A percentile compares a stretch with the other conserved stretches of the same genome.
These are phyloP conservation scores for Styphnolobium japonicum DNA, from an alignment of 306 rosid species.

Conservation along the genomic window DNA sequence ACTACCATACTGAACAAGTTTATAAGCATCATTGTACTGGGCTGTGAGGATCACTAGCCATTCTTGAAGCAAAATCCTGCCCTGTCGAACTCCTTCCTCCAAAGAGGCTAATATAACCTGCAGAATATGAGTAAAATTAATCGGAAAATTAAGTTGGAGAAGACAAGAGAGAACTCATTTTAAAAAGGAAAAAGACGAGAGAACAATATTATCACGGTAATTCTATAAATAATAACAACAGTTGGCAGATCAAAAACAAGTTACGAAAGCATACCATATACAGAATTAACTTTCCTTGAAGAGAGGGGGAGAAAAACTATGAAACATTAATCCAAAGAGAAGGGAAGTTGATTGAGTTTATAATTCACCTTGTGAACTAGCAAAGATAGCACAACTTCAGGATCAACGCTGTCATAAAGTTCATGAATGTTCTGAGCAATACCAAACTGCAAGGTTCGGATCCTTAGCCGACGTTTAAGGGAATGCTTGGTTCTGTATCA, in stretches of 20 bases:
- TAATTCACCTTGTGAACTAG: constrained; percentile 87
- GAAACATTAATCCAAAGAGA: constrained; percentile 3
- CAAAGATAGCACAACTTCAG: constrained; percentile 81
- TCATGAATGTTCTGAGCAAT: constrained; percentile 73
- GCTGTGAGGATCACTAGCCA: constrained; percentile 92
- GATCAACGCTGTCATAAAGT: constrained; percentile 86
- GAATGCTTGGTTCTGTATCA: constrained; percentile 67
- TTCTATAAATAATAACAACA: neutral
- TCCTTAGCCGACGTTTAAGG: constrained; percentile 79
- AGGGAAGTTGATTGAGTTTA: constrained; percentile 15
- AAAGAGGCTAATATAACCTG: constrained; percentile 65
- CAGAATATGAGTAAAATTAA: neutral
- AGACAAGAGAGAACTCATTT: neutral
- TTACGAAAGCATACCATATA: neutral
- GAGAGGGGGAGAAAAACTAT: neutral
- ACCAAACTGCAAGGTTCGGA: constrained; percentile 79
- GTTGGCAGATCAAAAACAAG: neutral
- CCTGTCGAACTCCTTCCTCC: constrained; percentile 76
- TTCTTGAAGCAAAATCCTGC: constrained; percentile 66
- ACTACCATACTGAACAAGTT: constrained; percentile 58
- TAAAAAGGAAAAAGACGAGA: neutral
- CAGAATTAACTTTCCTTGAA: neutral
- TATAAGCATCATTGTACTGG: constrained; percentile 83
- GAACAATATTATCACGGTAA: neutral
- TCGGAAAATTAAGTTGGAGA: neutral